Conservation (phyloP, 306 rosid genomes). For the Castanea crenata region DNA sequence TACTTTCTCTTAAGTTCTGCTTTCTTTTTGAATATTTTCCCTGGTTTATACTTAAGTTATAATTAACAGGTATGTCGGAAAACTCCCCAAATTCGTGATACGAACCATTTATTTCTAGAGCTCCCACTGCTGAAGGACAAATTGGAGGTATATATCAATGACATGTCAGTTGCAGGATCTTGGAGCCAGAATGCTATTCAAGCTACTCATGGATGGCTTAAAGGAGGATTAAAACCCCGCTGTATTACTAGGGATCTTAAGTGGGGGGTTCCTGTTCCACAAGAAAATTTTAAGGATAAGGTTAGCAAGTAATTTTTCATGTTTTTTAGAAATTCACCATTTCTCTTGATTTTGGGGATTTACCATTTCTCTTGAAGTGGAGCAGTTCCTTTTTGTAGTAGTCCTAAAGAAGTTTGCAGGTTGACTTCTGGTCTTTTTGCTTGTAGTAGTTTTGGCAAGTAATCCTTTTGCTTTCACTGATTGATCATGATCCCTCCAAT, state of each 20-base stretch:
- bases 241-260: constrained; percentile 95
- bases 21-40: background rate
- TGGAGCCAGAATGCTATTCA: constrained; percentile 99
- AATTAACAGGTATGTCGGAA: constrained; percentile 66
- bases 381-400: background rate
- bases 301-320: constrained; percentile 28
- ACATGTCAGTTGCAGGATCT: constrained; percentile 72
- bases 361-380: background rate
- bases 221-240: constrained; percentile 76
- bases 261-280: constrained; percentile 99
- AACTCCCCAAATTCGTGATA: constrained; percentile 75
- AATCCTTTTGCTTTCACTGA: background rate
- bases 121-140: constrained; percentile 74
- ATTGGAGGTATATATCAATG: constrained; percentile 64
- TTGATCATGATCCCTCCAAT: background rate
- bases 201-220: constrained; percentile 84
- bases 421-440: background rate
- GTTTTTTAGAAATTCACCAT: background rate
- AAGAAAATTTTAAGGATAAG: constrained; percentile 80
- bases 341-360: background rate
- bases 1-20: background rate
- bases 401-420: background rate
- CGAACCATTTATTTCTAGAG: constrained; percentile 90
- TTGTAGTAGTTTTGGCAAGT: no score
- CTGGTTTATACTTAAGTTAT: background rate